Evolutionary conservation across 371 early-diverging fungal genomes (phyloP), one percentile per base, ranked within the genome.

Genomic region (Lichtheimia ramosa): DNA sequence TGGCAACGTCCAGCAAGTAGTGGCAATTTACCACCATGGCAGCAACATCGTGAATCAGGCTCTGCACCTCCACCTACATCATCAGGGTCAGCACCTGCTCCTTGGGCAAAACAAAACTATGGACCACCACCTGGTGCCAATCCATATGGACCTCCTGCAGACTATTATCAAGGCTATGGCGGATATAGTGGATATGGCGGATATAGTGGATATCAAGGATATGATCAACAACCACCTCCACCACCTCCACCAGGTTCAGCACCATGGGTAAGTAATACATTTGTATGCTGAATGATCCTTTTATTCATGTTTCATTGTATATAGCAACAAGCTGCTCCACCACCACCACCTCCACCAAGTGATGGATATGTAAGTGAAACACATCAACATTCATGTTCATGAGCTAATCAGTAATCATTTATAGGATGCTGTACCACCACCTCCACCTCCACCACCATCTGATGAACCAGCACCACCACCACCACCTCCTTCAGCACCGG

Each of bases 1-100:
- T 85, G 85, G 85, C 85, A 85, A 51, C 83, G 79, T 48, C 51
- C 64, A 4, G 60, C 68, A 23, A 63, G 74, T 41, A 58, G 71
- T 20, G 69, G 62, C 10, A 61, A 64, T 8, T 67, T 70, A 16
- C 71, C 76, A 54, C 78, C 75, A 41, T 78, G 74, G 71, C 72
- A 74, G 50, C 66, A 67, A 23, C 56, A 61, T 15, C 59, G 56
- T 52, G 42, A 64, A 42, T 28, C 24, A 12, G 58, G 59, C 10
- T 57, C 62, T 10, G 58, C 66, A 49, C 64, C 71, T 23, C 68
- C 70, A 49, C 63, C 65, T 55, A 51, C 52, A 28, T 50, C 48
- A 39, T 51, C 42, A 21, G 54, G 57, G 24, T 48, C 54, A 2
- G 59, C 54, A 51, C 59, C 66, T 28, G 72, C 76, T 24, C 80